Evolutionary conservation across 371 early-diverging fungal genomes (phyloP).

Genomic region (Mortierella sp.): DNA sequence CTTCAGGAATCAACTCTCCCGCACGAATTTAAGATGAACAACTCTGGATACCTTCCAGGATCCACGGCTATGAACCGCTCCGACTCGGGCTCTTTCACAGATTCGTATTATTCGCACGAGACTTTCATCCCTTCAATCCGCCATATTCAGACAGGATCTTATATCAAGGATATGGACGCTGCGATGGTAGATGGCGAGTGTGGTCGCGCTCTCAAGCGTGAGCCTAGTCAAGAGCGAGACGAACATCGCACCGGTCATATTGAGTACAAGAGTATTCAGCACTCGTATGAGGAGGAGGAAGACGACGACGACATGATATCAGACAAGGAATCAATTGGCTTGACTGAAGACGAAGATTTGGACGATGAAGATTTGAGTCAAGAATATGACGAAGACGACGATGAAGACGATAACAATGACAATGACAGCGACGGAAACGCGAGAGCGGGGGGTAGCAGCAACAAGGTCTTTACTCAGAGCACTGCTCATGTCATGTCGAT

Average conservation of each 20-base stretch:
- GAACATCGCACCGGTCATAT: constrained; percentile 14
- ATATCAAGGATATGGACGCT: constrained; percentile 1
- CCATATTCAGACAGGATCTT: constrained; percentile 9
- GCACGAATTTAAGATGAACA: background rate
- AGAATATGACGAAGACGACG: constrained; percentile 7
- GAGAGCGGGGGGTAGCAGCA: background rate
- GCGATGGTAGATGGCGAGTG: constrained; percentile 6
- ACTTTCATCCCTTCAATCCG: constrained; percentile 9
- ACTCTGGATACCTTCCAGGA: background rate
- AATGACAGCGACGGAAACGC: background rate
- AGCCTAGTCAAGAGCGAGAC: constrained; percentile 19
- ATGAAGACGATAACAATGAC: background rate
- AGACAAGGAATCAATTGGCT: constrained; percentile 26
- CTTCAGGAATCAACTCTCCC: constrained; percentile 23
- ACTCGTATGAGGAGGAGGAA: constrained; percentile 15
- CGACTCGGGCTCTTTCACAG: constrained; percentile 15
- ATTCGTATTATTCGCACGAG: constrained; percentile 5
- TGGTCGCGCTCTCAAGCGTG: constrained; percentile 39
- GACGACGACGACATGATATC: constrained; percentile 21
- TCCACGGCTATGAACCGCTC: too few relatives aligned
- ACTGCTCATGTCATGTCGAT: constrained; percentile 42
- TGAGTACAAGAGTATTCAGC: constrained; percentile 10
- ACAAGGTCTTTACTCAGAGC: constrained; percentile 11
- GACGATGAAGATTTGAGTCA: constrained; percentile 5
- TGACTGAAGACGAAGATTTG: constrained; percentile 29